These are phyloP conservation scores for Fusarium sambucinum DNA, from an alignment of 2,329 filamentous ascomycete genomes.

Conservation along the genomic window DNA sequence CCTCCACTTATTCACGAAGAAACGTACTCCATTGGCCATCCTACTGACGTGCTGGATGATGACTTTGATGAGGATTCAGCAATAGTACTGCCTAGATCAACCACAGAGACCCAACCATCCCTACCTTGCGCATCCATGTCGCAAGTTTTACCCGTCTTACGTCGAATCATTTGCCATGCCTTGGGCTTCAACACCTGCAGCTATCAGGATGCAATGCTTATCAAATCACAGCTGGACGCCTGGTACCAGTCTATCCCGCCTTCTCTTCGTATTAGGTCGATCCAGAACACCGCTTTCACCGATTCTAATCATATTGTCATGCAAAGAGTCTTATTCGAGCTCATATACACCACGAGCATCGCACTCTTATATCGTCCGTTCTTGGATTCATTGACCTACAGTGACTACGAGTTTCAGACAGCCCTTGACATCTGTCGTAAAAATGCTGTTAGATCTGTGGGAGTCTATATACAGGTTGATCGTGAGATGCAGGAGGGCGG, in stretches of 20 bases:
- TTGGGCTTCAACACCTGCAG: constrained; percentile 7
- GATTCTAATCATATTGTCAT: constrained; percentile 2
- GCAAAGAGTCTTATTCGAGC: constrained; percentile 23
- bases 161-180: constrained; percentile 18
- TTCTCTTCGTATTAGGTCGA: constrained; percentile 1
- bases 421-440: constrained; percentile 16
- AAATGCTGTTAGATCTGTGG: constrained; percentile 15
- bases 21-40: too few species aligned
- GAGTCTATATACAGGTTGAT: constrained; percentile 28
- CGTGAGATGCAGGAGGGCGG: constrained; percentile 24
- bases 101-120: too few species aligned
- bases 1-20: too few species aligned
- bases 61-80: too few species aligned
- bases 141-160: constrained; percentile 7
- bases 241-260: constrained; percentile 29
- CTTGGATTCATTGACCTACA: background rate
- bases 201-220: background rate
- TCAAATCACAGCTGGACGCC: background rate
- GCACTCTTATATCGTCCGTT: constrained; percentile 24
- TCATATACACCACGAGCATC: constrained; percentile 20
- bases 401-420: background rate
- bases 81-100: too few species aligned
- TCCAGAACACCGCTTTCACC: constrained; percentile 14
- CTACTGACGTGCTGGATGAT: too few species aligned
- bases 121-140: too few species aligned